Percentiles rank a stretch among this genome's conserved stretches.
These are phyloP conservation scores for Leptomonas seymouri DNA, from an alignment of 208 protist genomes.

Conservation along the genomic window DNA sequence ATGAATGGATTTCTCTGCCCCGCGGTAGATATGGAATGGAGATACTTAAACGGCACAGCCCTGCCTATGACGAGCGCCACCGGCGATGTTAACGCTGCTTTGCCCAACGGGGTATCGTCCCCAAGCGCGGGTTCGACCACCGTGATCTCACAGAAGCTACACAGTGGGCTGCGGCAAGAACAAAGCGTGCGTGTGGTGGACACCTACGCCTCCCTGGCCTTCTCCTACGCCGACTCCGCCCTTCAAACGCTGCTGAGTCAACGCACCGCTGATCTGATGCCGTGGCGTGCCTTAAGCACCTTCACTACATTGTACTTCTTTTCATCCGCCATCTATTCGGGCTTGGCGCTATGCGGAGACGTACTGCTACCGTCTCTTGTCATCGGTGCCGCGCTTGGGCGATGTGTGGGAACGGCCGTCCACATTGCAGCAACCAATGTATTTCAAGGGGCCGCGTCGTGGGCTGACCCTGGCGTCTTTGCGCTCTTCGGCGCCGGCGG, in stretches of 20 bases:
- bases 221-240: conserved; percentile 51
- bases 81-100: too few relatives aligned
- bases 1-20: conserved; percentile 55
- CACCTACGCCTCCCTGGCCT: conserved; percentile 58
- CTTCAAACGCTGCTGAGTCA: conserved; percentile 50
- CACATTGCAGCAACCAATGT: neutral
- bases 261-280: conserved; percentile 44
- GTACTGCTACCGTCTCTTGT: conserved; percentile 37
- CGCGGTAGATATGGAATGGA: neutral
- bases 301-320: conserved; percentile 54
- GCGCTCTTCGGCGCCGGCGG: conserved; percentile 66
- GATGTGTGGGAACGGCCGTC: conserved; percentile 34
- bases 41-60: too few relatives aligned
- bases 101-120: too few relatives aligned
- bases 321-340: conserved; percentile 47
- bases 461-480: conserved; percentile 59
- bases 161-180: neutral
- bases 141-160: neutral
- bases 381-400: conserved; percentile 45
- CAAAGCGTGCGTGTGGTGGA: conserved; percentile 45
- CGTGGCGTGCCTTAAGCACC: conserved; percentile 27
- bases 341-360: conserved; percentile 38
- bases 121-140: neutral
- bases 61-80: too few relatives aligned
- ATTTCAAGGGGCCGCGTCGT: conserved; percentile 14